A percentile compares a stretch with the other conserved stretches of the same genome.
Evolutionary conservation across 805 yeast species (phyloP).

Genomic region (Saturnispora quitensis): DNA sequence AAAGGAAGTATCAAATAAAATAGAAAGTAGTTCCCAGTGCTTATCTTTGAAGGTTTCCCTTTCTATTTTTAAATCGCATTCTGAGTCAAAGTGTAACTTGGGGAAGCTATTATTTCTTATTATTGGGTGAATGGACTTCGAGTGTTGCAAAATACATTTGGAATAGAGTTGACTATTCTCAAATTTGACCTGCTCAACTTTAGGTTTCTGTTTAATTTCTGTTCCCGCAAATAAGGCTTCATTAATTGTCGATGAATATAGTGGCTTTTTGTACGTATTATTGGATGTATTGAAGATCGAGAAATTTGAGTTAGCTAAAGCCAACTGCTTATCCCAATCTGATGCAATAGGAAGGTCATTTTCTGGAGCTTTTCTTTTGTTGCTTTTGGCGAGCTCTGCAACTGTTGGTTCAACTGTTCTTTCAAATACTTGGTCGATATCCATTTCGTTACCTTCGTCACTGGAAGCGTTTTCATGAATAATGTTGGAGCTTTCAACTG

Average conservation of each 20-base stretch:
- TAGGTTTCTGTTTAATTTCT: neutral
- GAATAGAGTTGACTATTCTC: neutral
- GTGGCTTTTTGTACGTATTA: neutral
- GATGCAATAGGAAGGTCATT: slow-evolving; percentile 35
- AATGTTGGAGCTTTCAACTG: neutral
- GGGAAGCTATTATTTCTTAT: slow-evolving; percentile 2
- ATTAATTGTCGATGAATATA: neutral
- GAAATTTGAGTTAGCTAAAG: slow-evolving; percentile 37
- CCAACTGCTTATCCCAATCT: slow-evolving; percentile 60
- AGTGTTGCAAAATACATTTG: neutral
- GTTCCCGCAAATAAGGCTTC: neutral
- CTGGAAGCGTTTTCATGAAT: neutral
- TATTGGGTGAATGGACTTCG: neutral
- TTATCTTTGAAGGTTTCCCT: slow-evolving; percentile 7
- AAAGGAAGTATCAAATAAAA: neutral
- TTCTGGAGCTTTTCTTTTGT: slow-evolving; percentile 2
- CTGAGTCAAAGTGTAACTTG: slow-evolving; percentile 6
- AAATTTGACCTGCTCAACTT: neutral
- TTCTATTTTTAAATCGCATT: slow-evolving; percentile 6
- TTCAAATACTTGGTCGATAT: neutral
- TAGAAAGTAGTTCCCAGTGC: slow-evolving; percentile 15
- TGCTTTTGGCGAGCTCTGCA: slow-evolving; percentile 5
- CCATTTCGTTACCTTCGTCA: neutral
- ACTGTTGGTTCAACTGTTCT: slow-evolving; percentile 8
- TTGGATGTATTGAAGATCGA: slow-evolving; percentile 30